Percentiles rank a stretch among this genome's conserved stretches.
Conservation (phyloP, 257 asterid genomes). For the Solanum bulbocastanum region DNA sequence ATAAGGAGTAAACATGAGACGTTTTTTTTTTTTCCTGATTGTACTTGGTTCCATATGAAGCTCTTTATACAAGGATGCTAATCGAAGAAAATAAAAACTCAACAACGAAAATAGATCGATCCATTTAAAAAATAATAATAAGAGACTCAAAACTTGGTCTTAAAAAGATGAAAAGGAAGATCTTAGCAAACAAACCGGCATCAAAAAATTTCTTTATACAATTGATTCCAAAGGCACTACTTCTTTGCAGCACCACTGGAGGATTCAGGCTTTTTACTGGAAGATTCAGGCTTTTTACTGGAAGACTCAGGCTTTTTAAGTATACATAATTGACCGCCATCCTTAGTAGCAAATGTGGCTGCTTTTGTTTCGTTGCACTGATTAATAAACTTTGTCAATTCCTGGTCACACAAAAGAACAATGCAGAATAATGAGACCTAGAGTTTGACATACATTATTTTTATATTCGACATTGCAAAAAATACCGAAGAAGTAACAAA, state of each 20-base stretch:
- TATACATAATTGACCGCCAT: conserved; percentile 76
- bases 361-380: conserved; percentile 47
- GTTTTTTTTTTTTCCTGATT: neutral
- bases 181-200: neutral
- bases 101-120: neutral
- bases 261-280: too few species aligned
- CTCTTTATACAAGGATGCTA: neutral
- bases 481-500: neutral
- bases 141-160: neutral
- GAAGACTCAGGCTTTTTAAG: conserved; percentile 45
- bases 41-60: neutral
- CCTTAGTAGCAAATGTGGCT: conserved; percentile 73
- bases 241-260: conserved; percentile 44
- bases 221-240: conserved; percentile 6
- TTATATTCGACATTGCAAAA: neutral
- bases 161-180: neutral
- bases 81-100: neutral
- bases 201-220: neutral
- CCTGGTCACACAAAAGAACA: conserved; percentile 8
- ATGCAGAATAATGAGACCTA: neutral
- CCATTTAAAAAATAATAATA: neutral
- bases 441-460: neutral
- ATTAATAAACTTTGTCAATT: conserved; percentile 40
- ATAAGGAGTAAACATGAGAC: neutral
- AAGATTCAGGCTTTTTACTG: conserved; percentile 27